These are phyloP conservation scores for Artemisia argyi DNA, from an alignment of 129 eudicot species.

Conservation along the genomic window DNA sequence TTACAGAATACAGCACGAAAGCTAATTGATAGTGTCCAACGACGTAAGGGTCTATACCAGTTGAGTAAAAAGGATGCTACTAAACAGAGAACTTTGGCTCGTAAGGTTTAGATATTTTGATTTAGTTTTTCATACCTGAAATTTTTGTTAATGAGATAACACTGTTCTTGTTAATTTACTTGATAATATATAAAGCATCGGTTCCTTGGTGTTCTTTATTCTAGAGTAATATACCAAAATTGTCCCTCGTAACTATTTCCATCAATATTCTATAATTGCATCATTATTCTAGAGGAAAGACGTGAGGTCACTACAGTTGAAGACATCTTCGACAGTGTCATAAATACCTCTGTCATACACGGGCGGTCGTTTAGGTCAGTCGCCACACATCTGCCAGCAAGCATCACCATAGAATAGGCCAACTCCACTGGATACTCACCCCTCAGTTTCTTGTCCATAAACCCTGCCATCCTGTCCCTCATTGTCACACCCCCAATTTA, in stretches of 20 bases:
- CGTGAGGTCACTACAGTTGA: constrained; percentile 8
- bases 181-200: too few species aligned
- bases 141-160: too few species aligned
- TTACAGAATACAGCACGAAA: constrained; percentile 75
- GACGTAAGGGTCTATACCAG: constrained; percentile 81
- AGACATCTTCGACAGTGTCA: constrained; percentile 55
- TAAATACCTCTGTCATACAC: constrained; percentile 45
- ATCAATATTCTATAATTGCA: too few species aligned
- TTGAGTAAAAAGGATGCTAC: constrained; percentile 93
- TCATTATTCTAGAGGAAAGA: too few species aligned
- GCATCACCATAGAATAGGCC: constrained; percentile 67
- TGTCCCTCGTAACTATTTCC: too few species aligned
- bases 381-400: constrained; percentile 70
- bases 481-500: too few species aligned
- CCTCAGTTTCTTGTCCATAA: constrained; percentile 56
- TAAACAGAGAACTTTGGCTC: constrained; percentile 91
- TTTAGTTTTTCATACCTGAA: constrained; percentile 1
- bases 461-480: constrained; percentile 56
- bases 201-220: too few species aligned
- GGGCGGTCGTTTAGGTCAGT: constrained; percentile 65
- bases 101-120: constrained; percentile 59
- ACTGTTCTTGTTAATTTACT: too few species aligned
- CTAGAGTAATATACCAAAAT: too few species aligned
- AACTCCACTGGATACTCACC: constrained; percentile 73
- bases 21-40: constrained; percentile 82